Evolutionary conservation across 225 moss, liverwort and hornwort genomes (phyloP), one percentile per base, ranked within the genome.

Genomic region (Rhytidiadelphus loreus): DNA sequence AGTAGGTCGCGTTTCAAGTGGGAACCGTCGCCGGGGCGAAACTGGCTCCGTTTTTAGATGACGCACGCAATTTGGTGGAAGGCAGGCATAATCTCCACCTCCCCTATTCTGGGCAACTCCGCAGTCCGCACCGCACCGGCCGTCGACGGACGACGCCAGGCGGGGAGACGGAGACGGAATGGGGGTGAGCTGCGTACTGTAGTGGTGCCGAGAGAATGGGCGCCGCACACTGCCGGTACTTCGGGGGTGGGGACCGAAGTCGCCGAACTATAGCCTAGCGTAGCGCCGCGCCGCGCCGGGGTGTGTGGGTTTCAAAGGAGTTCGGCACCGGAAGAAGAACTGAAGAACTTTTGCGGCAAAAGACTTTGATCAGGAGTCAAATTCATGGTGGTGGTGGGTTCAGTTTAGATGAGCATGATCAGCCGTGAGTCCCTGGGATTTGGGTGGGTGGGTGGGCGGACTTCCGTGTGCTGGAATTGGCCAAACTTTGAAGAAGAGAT

Each of bases 381-480:
- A n/a, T n/a, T n/a, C n/a, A n/a, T n/a, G n/a, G n/a, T n/a, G n/a
- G n/a, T n/a, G n/a, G n/a, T n/a, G n/a, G n/a, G n/a, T n/a, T n/a
- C n/a, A n/a, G n/a, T 48, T 48, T 48, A 48, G 48, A 48, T 8
- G 19, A 65, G 10, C 19, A 18, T 5, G 35, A 10, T 18, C 5
- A 35, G 6, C 19, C 5, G 48, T 8, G 48, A 48, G 6, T 35
- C 65, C 19, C 3, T 1, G 5, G 18, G 33, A 35, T 18, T 33
- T 18, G 33, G 17, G 64, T 2, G 18, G 16, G 17, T 9, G 5
- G 35, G 10, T 2, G 6, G 35, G 10, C 1, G 6, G 19, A 37
- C 37, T 37, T 20, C 5, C 2, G 2, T 37, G 20, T 64, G 35
- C 0, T 0, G 0, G 2, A 37, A 65, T 37, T 0, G 20, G 20